Conservation (phyloP, 116 monocot genomes). For the Iris pallida region DNA sequence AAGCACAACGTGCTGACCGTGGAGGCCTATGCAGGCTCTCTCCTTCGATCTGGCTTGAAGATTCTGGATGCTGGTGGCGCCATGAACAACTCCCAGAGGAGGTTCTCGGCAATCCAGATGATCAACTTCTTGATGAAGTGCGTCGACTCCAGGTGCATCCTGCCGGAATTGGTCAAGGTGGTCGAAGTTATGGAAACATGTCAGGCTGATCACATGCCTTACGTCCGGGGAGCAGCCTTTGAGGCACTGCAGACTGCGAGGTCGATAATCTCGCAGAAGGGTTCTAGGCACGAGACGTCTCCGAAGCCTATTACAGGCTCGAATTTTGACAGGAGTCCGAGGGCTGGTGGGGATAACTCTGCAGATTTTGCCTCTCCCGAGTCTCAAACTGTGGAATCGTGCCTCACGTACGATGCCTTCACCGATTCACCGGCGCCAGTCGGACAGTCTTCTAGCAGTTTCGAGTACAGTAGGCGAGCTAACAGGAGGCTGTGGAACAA, state of each 20-base stretch:
- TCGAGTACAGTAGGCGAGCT: conserved; percentile 29
- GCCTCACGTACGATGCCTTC: conserved; percentile 24
- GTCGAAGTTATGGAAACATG: conserved; percentile 68
- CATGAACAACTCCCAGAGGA: conserved; percentile 74
- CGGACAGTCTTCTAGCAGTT: conserved; percentile 30
- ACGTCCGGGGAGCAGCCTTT: conserved; percentile 70
- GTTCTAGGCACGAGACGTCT: conserved; percentile 20
- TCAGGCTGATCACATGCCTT: conserved; percentile 69
- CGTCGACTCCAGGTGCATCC: conserved; percentile 66
- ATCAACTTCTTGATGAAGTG: conserved; percentile 91
- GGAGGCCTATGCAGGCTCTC: conserved; percentile 75
- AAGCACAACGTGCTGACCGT: conserved; percentile 52
- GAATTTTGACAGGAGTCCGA: conserved; percentile 31
- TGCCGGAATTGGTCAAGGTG: conserved; percentile 55
- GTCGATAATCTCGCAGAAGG: conserved; percentile 31
- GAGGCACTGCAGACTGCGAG: conserved; percentile 67
- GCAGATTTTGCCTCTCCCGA: conserved; percentile 61
- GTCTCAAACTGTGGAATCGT: conserved; percentile 73
- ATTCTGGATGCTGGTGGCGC: conserved; percentile 36
- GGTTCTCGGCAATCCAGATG: conserved; percentile 88
- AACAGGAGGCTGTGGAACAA: conserved; percentile 65
- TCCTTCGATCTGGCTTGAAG: conserved; percentile 68
- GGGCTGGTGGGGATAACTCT: conserved; percentile 1
- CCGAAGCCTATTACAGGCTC: conserved; percentile 33
- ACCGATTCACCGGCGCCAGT: conserved; percentile 51